phyloP scores from a whole-genome alignment of 106 monocot species.

The Agapanthus africanus region DNA sequence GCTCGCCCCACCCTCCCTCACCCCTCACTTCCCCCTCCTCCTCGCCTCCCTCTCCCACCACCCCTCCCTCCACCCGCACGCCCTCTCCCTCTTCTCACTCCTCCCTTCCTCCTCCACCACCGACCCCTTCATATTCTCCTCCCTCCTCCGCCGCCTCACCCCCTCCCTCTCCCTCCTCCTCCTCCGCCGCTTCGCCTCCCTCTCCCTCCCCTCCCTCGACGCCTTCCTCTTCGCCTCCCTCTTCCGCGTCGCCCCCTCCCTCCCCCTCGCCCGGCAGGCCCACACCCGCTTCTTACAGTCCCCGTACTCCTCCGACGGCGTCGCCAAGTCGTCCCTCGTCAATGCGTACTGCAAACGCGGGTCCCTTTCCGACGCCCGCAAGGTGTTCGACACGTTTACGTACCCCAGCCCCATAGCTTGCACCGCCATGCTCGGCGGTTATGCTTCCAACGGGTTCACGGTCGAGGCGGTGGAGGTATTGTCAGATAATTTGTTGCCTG shows the following conservation, averaged over 20 bases:
- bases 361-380: slow-evolving; percentile 38
- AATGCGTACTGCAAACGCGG: slow-evolving; percentile 76
- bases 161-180: slow-evolving; percentile 34
- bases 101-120: no score
- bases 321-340: slow-evolving; percentile 66
- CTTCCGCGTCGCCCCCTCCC: slow-evolving; percentile 33
- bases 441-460: slow-evolving; percentile 39
- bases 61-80: no score
- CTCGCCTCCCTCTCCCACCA: no score
- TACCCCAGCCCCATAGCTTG: slow-evolving; percentile 34
- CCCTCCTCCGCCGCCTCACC: slow-evolving; percentile 29
- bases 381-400: slow-evolving; percentile 52
- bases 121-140: slow-evolving; percentile 30
- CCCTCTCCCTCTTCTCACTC: no score
- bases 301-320: slow-evolving; percentile 30
- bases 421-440: slow-evolving; percentile 82
- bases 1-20: no score
- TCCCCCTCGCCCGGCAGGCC: slow-evolving; percentile 46
- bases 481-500: no score
- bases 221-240: slow-evolving; percentile 56
- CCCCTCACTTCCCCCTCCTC: no score
- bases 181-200: slow-evolving; percentile 31
- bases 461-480: slow-evolving; percentile 46
- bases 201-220: slow-evolving; percentile 29
- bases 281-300: slow-evolving; percentile 42